Base-by-base conservation (phyloP, 2,329 filamentous ascomycete genomes). In the Ceratocystis colombiana region DNA sequence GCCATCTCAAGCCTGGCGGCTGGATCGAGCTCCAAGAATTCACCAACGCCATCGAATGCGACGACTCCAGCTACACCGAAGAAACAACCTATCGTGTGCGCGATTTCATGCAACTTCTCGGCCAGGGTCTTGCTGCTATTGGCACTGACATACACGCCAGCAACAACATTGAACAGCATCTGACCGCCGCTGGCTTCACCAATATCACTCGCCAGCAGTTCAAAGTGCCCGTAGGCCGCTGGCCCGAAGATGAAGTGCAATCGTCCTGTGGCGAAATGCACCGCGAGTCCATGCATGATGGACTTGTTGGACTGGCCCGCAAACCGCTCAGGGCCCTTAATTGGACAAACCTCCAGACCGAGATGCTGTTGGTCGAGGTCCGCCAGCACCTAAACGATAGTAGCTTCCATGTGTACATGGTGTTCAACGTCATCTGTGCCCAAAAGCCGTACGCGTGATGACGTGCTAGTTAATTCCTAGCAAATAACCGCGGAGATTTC, bases 11-110 rank as follows among this genome's bases (percentile, higher is more conserved):
- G 68, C 80, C 80, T 0, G 80, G 80, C 37, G 80, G 79, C 30
- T 81, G 77, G 66, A 73, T 82, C 30, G 80, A 82, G 69, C 70
- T 81, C 28, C 77, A 80, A 67, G 80, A 82, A 50, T 75, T 81
- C 50, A 72, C 76, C 50, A 76, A 77, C 69, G 69, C 69, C 12
- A 72, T 77, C 2, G 72, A 73, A 8, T 77, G 76, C 70, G 79
- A 82, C 70, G 80, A 82, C 72, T 62, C 70, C 55, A 76, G 77
- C 0, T 77, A 78, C 50, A 72, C 71, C 0, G 69, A 71, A 17
- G 71, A 74, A 22, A 75, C 75, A 0, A 76, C 77, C 3, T 81
- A 79, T 64, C 78, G 79, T 5, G 75, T 78, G 70, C 75, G 78
- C 28, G 79, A 81, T 70, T 81, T 79, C 68, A 70, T 78, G 30